A percentile compares a stretch with the other conserved stretches of the same genome.
phyloP scores from a whole-genome alignment of 225 moss, liverwort and hornwort species.

The Straminergon stramineum region DNA sequence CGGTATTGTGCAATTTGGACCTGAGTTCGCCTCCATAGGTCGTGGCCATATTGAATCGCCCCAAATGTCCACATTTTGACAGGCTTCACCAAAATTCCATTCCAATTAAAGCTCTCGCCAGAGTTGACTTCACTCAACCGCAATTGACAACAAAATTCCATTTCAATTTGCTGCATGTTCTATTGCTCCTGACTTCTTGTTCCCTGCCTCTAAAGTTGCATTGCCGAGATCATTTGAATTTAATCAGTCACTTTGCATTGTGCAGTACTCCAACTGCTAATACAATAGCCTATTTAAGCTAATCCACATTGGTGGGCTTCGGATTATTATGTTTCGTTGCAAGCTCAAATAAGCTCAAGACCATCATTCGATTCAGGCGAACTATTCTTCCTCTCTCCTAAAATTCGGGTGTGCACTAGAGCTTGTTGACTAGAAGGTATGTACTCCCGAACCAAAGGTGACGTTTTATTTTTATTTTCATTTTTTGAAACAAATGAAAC shows the following conservation, averaged over 20 bases:
- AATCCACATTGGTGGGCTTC: background rate
- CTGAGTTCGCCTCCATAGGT: background rate
- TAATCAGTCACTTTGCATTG: background rate
- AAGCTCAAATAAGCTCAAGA: background rate
- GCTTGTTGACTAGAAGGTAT: background rate
- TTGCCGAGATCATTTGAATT: background rate
- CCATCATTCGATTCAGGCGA: background rate
- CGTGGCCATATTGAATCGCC: background rate
- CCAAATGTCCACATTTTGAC: too few species aligned
- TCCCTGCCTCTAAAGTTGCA: too few species aligned
- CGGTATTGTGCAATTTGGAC: background rate
- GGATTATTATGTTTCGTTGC: background rate
- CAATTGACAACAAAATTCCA: background rate
- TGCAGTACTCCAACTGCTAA: background rate
- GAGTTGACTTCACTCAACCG: background rate
- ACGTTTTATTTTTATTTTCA: background rate
- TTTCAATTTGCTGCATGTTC: background rate
- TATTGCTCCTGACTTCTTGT: too few species aligned
- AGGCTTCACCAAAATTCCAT: too few species aligned
- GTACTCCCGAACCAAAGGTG: background rate
- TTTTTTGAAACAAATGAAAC: too few species aligned
- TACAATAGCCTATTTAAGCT: background rate
- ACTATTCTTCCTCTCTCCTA: background rate
- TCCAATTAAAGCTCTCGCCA: background rate
- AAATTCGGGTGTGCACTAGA: background rate